Evolutionary conservation across 768 basidiomycete species (phyloP), one percentile per base, ranked within the genome.

Genomic region (Cystobasidium tubakii): DNA sequence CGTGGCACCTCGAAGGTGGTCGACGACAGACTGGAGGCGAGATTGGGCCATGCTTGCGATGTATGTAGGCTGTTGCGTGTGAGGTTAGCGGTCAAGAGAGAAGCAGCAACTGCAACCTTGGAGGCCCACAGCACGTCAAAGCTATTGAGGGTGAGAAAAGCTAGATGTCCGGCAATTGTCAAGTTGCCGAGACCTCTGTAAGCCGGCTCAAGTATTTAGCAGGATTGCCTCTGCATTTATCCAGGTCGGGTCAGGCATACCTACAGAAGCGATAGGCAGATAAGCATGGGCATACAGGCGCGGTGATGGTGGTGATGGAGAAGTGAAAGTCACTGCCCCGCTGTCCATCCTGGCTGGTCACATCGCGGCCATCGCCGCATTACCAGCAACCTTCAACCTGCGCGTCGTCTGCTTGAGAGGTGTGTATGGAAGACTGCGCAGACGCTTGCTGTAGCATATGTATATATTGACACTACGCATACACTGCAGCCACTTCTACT

Each of bases 11-110:
- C 69, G 54, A 12, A 71, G 69, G 27, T 71, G 69, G 42, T 71
- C 69, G 25, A 27, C n/a, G 69, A 71, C 69, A 17, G 69, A 53
- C 27, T 71, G 69, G 27, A 71, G 69, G 17, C 69, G 69, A 31
- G 39, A 33, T 36, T 67, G 66, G 21, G 69, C 69, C 69, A 71
- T 71, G 69, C 60, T 12, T 70, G 44, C 13, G 46, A 7, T 6
- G 66, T 55, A 33, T 15, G 34, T 70, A 43, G 15, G 4, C 15
- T 39, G 39, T 39, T n/a, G n/a, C n/a, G n/a, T n/a, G n/a, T n/a
- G n/a, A n/a, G n/a, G n/a, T n/a, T n/a, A n/a, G n/a, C n/a, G n/a
- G n/a, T n/a, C n/a, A n/a, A n/a, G n/a, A n/a, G n/a, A n/a, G n/a
- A n/a, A n/a, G n/a, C n/a, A n/a, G n/a, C n/a, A n/a, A n/a, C n/a